Base-by-base conservation (phyloP, 106 monocot species). In the Dendrobium huoshanense region DNA sequence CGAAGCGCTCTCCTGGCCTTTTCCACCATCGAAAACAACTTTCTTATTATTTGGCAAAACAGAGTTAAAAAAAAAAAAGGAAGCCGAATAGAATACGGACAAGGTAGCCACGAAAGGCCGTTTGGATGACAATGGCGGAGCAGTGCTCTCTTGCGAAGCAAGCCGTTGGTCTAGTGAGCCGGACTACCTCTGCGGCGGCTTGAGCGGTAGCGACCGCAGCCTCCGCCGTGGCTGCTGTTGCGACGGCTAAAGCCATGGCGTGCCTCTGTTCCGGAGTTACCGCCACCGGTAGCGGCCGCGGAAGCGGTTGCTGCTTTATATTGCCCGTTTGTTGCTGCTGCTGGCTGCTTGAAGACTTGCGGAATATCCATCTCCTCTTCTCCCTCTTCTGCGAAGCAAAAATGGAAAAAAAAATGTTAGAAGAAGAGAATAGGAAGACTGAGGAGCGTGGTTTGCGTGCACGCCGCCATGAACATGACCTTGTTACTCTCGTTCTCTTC, bases 321-420 rank as follows among this genome's bases (percentile, higher is more conserved):
- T 13, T 51, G 15, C 1, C 51, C 15, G 51, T 24, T 65, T 24
- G 19, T 2, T 51, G 80, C 5, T 33, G 86, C 56, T 65, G 83
- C 11, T 82, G 76, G 11, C 75, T 77, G 18, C 76, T 51, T 3
- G 95, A 80, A 15, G 80, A 40, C 83, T 90, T 95, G 77, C 92
- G 85, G 80, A 99, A 99, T 33, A 89, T 43, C 98, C 98, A 99
- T 91, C 95, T 82, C 75, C 89, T 82, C 87, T 91, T 91, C 89
- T 90, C 92, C 67, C 88, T 89, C 85, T 91, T 95, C 86, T 93
- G 87, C 79, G 73, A 64, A 47, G 4, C 25, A 24, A 59, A 58
- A 7, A 31, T 73, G 77, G 24, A 31, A 10, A 33, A 19, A 67
- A 78, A 4, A 25, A 58, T 43, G 40, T 64, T 25, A 40, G 54